Base-by-base conservation (phyloP, 2,329 filamentous ascomycete genomes). In the Trichophyton verrucosum region DNA sequence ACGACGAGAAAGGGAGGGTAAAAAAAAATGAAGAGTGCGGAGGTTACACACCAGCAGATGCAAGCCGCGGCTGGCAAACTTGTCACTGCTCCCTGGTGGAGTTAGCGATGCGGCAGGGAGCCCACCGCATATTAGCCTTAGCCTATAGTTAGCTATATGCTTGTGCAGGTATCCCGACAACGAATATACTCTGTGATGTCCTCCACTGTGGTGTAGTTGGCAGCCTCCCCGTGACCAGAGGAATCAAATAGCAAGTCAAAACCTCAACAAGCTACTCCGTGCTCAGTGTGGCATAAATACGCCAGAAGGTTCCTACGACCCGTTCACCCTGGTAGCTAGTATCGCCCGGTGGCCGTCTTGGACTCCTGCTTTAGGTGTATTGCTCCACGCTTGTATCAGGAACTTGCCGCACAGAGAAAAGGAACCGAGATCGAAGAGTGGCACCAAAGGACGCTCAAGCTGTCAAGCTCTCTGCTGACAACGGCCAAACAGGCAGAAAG, bases 81-180 rank as follows among this genome's bases (percentile, higher is more conserved):
- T 58, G 56, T 58, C 56, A 58, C n/a, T 58, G 56, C 56, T 42
- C 24, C 38, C 56, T 44, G 56, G 56, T 42, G 51, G 30, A 33
- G 51, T 55, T 33, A 55, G 51, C 51, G 51, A 55, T 33, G 51
- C 46, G 24, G 22, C 46, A 51, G 22, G 46, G 46, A 27, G 20
- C 15, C 46, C 46, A 51, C 46, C 20, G 46, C 46, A 51, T 51
- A 51, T 44, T 44, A 44, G 40, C 40, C 40, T 44, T 44, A 44
- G 40, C 40, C 40, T 44, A 44, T 44, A 44, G 40, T 38, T 38
- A 47, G n/a, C 44, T 9, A 8, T 49, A 24, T 51, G 46, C 46
- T 51, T 27, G 46, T 51, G 46, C 20, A 51, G 15, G 20, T 11
- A 51, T 51, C 46, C 46, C 46, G 1, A 44, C 40, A n/a, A n/a